Percentiles rank a stretch among this genome's conserved stretches.
phyloP scores from a whole-genome alignment of 495 filamentous ascomycete species.

The Lentithecium fluviatile region DNA sequence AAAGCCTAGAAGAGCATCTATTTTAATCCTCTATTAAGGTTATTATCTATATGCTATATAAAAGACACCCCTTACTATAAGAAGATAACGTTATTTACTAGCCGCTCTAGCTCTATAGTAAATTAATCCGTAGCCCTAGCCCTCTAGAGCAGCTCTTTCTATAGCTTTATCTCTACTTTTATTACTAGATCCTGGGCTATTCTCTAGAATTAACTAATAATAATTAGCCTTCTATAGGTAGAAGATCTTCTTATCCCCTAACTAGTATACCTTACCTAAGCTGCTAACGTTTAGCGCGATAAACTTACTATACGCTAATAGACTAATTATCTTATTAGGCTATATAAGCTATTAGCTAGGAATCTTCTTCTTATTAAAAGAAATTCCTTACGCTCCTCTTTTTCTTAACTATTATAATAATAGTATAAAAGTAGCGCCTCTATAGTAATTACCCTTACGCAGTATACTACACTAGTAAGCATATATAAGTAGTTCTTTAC shows the following conservation, averaged over 20 bases:
- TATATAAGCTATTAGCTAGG: conserved; percentile 4
- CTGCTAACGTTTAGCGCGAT: not conserved
- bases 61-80: conserved; percentile 1
- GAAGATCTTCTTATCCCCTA: conserved; percentile 6
- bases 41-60: not conserved
- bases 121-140: not conserved
- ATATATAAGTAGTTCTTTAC: too few relatives aligned
- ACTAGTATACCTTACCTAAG: conserved; percentile 3
- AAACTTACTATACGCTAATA: not conserved
- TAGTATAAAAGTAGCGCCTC: too few relatives aligned
- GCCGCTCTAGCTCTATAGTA: not conserved
- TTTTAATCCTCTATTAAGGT: not conserved
- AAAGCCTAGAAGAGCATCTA: not conserved
- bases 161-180: not conserved
- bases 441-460: too few relatives aligned
- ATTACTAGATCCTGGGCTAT: not conserved
- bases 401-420: not conserved
- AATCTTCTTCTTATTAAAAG: not conserved
- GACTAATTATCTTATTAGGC: conserved; percentile 6
- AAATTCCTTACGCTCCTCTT: not conserved
- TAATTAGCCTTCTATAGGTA: not conserved
- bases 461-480: too few relatives aligned
- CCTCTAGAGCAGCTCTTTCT: not conserved
- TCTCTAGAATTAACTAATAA: not conserved
- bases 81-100: conserved; percentile 2